Percentiles rank a stretch among this genome's conserved stretches.
Conservation (phyloP, 2,329 filamentous ascomycete genomes). For the Ploettnerulaceae sp. region DNA sequence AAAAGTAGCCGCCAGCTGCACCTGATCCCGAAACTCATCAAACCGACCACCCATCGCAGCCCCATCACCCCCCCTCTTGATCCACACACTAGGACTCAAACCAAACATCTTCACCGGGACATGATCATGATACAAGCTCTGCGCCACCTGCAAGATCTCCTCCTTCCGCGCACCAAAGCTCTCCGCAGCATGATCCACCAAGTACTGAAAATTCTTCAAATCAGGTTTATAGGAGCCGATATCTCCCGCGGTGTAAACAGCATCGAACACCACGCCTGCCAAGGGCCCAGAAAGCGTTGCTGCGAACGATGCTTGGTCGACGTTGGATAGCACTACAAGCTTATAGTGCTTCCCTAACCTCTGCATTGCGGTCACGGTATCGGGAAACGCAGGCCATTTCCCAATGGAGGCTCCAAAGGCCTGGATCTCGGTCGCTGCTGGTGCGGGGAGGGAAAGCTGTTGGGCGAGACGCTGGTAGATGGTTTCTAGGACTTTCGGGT, state of each 20-base stretch:
- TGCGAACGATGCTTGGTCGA: slow-evolving; percentile 49
- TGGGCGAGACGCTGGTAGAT: slow-evolving; percentile 37
- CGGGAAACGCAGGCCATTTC: slow-evolving; percentile 45
- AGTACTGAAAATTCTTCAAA: slow-evolving; percentile 58
- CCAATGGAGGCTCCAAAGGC: slow-evolving; percentile 42
- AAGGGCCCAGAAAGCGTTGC: slow-evolving; percentile 43
- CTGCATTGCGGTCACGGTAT: slow-evolving; percentile 44
- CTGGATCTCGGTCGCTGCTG: slow-evolving; percentile 31
- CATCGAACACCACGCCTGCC: slow-evolving; percentile 49
- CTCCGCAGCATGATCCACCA: slow-evolving; percentile 49
- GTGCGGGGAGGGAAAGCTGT: slow-evolving; percentile 30
- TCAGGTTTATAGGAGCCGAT: slow-evolving; percentile 69
- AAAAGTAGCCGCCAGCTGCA: slow-evolving; percentile 13
- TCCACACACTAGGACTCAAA: slow-evolving; percentile 55
- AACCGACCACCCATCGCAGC: slow-evolving; percentile 14
- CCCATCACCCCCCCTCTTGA: slow-evolving; percentile 40
- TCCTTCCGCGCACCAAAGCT: slow-evolving; percentile 52
- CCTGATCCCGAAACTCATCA: slow-evolving; percentile 9
- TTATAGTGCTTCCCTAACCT: slow-evolving; percentile 42
- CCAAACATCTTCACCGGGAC: slow-evolving; percentile 55
- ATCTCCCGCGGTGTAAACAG: slow-evolving; percentile 63
- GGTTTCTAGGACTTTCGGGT: slow-evolving; percentile 45
- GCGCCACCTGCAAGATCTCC: slow-evolving; percentile 60
- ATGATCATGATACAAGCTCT: slow-evolving; percentile 68
- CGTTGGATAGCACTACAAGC: slow-evolving; percentile 52